Percentiles rank a stretch among this genome's conserved stretches.
Evolutionary conservation across 768 basidiomycete species (phyloP).

Genomic region (Suillus tomentosus): DNA sequence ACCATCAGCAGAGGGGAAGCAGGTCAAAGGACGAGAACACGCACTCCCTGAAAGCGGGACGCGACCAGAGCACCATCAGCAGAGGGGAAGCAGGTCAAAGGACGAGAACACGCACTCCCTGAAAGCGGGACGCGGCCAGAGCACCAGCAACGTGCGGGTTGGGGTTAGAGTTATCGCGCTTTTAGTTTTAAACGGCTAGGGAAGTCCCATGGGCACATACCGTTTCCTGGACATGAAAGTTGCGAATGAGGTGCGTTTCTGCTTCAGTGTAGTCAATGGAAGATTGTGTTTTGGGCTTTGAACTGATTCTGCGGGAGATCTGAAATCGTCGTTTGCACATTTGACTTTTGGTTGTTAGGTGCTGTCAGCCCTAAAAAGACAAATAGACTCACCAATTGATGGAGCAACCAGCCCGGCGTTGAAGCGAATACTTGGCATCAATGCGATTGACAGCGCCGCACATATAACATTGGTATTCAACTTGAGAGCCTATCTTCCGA

Average conservation of each 20-base stretch:
- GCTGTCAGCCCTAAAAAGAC: constrained; percentile 2
- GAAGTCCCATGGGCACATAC: not conserved
- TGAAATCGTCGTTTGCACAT: constrained; percentile 32
- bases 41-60: no score
- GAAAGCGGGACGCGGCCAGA: no score
- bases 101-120: no score
- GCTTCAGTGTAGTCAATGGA: not conserved
- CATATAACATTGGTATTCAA: constrained; percentile 20
- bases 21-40: no score
- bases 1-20: no score
- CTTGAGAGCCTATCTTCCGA: constrained; percentile 8
- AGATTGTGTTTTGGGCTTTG: not conserved
- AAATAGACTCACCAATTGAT: constrained; percentile 24
- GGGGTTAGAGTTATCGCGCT: not conserved
- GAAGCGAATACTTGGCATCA: constrained; percentile 15
- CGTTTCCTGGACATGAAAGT: not conserved
- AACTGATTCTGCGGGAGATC: constrained; percentile 1
- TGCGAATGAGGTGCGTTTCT: not conserved
- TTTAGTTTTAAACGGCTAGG: not conserved
- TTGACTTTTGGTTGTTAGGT: constrained; percentile 12
- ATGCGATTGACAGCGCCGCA: constrained; percentile 8
- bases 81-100: no score
- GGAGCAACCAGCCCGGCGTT: constrained; percentile 24
- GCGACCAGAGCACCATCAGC: no score
- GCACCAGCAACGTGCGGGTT: no score